Base-by-base conservation (phyloP, 192 early-diverging fungal species). In the Haplosporangium gracile region DNA sequence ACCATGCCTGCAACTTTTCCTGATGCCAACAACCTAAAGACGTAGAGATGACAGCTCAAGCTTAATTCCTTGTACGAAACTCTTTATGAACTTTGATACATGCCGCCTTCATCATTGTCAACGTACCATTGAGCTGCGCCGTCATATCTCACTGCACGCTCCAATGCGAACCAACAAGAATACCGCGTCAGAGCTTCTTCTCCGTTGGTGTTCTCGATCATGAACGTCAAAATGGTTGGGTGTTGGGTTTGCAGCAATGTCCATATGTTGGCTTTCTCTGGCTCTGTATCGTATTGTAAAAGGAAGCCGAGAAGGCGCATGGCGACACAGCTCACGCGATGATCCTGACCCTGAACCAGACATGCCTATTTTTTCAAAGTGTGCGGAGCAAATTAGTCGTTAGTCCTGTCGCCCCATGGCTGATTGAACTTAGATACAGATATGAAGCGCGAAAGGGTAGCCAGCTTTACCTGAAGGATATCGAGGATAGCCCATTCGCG, bases 401-500 rank as follows among this genome's bases (percentile, higher is more conserved):
- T 68, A 36, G 34, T 34, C 68, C 36, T 42, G 51, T 57, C 7
- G 29, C 18, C 29, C 10, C 24, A 40, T 18, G 40, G 0, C 9
- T 9, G 24, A 70, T 22, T 5, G 9, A 36, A 9, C 69, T 8
- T 45, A 24, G 0, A 40, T 16, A 24, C 34, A 22, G 36, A 2
- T 36, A 36, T 36, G 36, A 36, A 70, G 18, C 20, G 20, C 6
- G 11, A 77, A 16, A 80, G 43, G 65, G 15, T 24, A 29, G 36
- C 26, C 26, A n/a, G 13, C 24, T 34, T 49, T 80, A 83, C 88
- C 60, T 81, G 72, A 36, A 92, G 70, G 24, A 85, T 86, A 57
- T 86, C 74, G 32, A 92, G 73, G 24, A 90, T 83, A 15, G 72
- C 78, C 91, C 91, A 92, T 26, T 88, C 78, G 4, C 78, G 26